Evolutionary conservation across 1,139 yeast genomes (phyloP).

Genomic region (Candida smagusa): DNA sequence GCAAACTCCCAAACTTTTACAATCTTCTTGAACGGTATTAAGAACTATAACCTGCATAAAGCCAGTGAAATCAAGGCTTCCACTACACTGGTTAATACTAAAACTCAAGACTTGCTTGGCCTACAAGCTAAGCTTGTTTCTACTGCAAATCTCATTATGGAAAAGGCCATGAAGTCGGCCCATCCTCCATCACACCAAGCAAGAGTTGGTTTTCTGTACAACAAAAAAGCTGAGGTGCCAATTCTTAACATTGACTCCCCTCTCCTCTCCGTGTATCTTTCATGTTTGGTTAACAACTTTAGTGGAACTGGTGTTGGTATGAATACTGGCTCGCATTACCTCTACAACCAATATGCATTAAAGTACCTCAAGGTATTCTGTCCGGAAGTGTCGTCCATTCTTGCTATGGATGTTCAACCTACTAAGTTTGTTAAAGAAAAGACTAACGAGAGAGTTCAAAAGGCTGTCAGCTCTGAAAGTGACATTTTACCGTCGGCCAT

Average conservation of each 20-base stretch:
- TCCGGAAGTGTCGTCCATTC: conserved; percentile 24
- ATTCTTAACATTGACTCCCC: conserved; percentile 29
- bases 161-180: conserved; percentile 27
- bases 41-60: conserved; percentile 19
- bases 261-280: conserved; percentile 28
- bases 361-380: conserved; percentile 28
- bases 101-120: conserved; percentile 23
- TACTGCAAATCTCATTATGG: conserved; percentile 27
- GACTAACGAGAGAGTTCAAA: conserved; percentile 16
- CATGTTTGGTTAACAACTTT: conserved; percentile 27
- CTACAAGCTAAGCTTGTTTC: conserved; percentile 27
- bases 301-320: conserved; percentile 25
- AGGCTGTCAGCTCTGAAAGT: conserved; percentile 5
- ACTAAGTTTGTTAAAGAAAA: conserved; percentile 8
- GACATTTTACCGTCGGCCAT: no score
- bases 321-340: conserved; percentile 29
- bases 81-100: conserved; percentile 15
- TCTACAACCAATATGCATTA: conserved; percentile 29
- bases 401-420: no score
- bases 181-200: conserved; percentile 30
- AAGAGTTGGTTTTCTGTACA: conserved; percentile 19
- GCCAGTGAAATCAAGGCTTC: conserved; percentile 16
- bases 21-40: conserved; percentile 37
- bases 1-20: conserved; percentile 40
- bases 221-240: conserved; percentile 15